Evolutionary conservation across 2,329 filamentous ascomycete species (phyloP), one percentile per base, ranked within the genome.

Genomic region (Fusarium chuoi): DNA sequence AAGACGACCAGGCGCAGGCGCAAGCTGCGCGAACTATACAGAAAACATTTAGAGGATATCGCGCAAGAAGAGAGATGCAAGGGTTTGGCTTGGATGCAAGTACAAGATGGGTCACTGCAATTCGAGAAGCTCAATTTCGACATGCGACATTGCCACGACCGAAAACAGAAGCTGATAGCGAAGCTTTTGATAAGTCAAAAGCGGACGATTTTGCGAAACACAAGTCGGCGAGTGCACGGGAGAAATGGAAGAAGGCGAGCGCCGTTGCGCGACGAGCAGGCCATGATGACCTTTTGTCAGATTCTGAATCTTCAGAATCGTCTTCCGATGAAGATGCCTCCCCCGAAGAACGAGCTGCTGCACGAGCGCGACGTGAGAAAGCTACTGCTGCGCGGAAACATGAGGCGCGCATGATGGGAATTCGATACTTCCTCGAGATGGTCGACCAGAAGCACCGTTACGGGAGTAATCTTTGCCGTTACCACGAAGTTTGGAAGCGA

Each of bases 391-490:
- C 89, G 75, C 86, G 91, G 41, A 89, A 90, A 68, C 89, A 90
- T 75, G 89, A 89, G 10, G 91, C 94, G 3, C 93, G 92, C 80
- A 92, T 90, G 81, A 96, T 97, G 93, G 94, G 94, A 24, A 81
- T 97, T 41, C 92, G 94, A 78, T 97, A 97, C 79, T 97, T 96
- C 72, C 85, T 91, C 18, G 89, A 98, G 78, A 95, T 97, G 92
- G 91, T 96, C 13, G 93, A 96, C 80, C 84, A 91, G 52, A 95
- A 97, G 81, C 95, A 98, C 80, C 90, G 95, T 8, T 97, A 98
- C 78, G 95, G 95, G 8, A 92, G 91, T 61, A 97, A 96, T 75
- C 82, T 98, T 57, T 87, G 93, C 38, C 88, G 89, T 38, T 98
- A 98, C 77, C 95, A 98, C 78, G 89, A 90, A 67, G 90, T 93